Conservation (phyloP, 257 asterid species). For the Nyctanthes arbortristis region DNA sequence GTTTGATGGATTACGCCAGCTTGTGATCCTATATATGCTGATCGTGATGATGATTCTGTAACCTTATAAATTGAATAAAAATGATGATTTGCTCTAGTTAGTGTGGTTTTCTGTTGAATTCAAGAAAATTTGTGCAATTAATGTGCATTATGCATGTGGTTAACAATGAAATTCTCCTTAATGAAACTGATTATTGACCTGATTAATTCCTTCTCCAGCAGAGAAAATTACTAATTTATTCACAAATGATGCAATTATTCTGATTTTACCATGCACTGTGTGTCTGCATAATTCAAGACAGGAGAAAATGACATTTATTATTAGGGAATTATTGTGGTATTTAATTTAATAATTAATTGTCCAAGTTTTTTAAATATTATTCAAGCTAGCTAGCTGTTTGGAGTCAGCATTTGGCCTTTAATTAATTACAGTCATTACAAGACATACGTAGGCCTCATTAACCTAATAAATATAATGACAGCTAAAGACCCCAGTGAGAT, state of each 20-base stretch:
- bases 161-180: not conserved
- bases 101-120: not conserved
- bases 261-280: not conserved
- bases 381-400: not conserved
- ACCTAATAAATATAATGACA: too few relatives aligned
- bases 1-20: not conserved
- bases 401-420: not conserved
- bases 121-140: too few relatives aligned
- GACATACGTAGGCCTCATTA: too few relatives aligned
- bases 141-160: too few relatives aligned
- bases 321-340: not conserved
- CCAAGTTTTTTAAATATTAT: not conserved
- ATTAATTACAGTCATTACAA: too few relatives aligned
- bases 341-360: too few relatives aligned
- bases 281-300: not conserved
- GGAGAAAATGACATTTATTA: not conserved
- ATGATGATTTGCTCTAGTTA: not conserved
- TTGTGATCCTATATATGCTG: not conserved
- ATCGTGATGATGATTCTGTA: conserved; percentile 1
- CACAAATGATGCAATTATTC: not conserved
- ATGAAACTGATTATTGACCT: not conserved
- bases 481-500: conserved; percentile 27
- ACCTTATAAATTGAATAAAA: too few relatives aligned
- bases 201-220: not conserved
- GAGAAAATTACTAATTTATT: too few relatives aligned